phyloP scores from a whole-genome alignment of 129 eudicot species.

The Flaveria brownii region DNA sequence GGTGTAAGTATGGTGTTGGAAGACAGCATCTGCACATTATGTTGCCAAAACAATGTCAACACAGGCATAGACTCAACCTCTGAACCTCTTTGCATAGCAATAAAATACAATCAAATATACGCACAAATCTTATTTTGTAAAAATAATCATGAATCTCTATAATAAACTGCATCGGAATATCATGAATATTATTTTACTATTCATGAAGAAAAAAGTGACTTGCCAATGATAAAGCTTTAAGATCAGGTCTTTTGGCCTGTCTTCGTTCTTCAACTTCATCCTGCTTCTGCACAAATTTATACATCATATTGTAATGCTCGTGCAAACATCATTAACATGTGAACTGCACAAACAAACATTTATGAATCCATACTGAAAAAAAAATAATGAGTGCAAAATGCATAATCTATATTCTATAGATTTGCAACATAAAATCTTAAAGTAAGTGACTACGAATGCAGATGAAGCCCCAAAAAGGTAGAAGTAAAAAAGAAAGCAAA shows the following conservation, averaged over 20 bases:
- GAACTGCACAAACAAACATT: slow-evolving; percentile 6
- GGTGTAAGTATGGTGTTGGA: slow-evolving; percentile 36
- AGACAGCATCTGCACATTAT: slow-evolving; percentile 59
- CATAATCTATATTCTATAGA: background rate
- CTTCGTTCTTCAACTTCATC: slow-evolving; percentile 23
- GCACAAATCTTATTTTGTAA: background rate
- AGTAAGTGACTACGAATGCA: slow-evolving; percentile 1
- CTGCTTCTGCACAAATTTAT: slow-evolving; percentile 43
- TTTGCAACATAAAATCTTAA: no score
- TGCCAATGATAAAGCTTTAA: slow-evolving; percentile 66
- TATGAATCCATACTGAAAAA: background rate
- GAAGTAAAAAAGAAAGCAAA: background rate
- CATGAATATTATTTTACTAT: background rate
- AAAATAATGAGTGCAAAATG: background rate
- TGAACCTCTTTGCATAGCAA: background rate
- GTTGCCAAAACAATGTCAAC: slow-evolving; percentile 21
- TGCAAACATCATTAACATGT: background rate
- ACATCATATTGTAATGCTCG: slow-evolving; percentile 28
- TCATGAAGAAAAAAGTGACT: slow-evolving; percentile 32
- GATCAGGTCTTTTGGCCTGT: slow-evolving; percentile 59
- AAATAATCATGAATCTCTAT: background rate
- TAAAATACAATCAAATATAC: background rate
- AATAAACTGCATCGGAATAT: slow-evolving; percentile 8
- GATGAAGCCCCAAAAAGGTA: slow-evolving; percentile 1
- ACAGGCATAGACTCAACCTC: background rate